These are phyloP conservation scores for Sugiyamaella pinicola DNA, from an alignment of 1,139 yeast genomes.

Conservation along the genomic window DNA sequence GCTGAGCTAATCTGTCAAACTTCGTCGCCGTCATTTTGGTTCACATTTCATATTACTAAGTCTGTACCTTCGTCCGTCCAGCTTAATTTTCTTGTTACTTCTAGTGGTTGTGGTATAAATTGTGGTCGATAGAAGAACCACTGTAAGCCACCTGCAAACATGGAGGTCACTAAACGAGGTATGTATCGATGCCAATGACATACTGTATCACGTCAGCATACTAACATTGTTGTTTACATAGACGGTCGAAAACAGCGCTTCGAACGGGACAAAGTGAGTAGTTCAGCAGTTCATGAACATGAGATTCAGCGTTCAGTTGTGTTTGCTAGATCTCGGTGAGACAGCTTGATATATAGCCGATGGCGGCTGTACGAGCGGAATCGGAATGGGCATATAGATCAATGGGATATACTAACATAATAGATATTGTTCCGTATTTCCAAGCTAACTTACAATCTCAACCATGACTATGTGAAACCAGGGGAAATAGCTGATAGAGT, in stretches of 20 bases:
- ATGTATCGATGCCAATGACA: background rate
- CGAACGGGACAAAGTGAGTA: constrained; percentile 54
- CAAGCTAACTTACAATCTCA: constrained; percentile 59
- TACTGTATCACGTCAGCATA: background rate
- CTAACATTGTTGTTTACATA: constrained; percentile 26
- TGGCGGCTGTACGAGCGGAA: background rate
- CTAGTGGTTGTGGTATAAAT: background rate
- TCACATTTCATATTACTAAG: background rate
- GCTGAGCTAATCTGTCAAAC: background rate
- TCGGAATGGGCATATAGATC: no score
- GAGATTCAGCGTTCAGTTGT: no score
- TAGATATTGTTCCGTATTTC: constrained; percentile 54
- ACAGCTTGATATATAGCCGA: no score
- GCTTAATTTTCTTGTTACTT: background rate
- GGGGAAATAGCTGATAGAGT: constrained; percentile 72
- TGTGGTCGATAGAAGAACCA: background rate
- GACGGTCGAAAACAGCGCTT: constrained; percentile 77
- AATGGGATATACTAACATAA: background rate
- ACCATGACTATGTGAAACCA: constrained; percentile 66
- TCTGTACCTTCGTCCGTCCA: no score
- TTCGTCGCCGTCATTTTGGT: background rate
- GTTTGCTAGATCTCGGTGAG: no score
- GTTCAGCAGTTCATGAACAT: no score
- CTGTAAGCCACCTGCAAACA: background rate
- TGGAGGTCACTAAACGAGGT: constrained; percentile 19